Evolutionary conservation across 805 yeast genomes (phyloP), one percentile per base, ranked within the genome.

Genomic region (Candida anglica): DNA sequence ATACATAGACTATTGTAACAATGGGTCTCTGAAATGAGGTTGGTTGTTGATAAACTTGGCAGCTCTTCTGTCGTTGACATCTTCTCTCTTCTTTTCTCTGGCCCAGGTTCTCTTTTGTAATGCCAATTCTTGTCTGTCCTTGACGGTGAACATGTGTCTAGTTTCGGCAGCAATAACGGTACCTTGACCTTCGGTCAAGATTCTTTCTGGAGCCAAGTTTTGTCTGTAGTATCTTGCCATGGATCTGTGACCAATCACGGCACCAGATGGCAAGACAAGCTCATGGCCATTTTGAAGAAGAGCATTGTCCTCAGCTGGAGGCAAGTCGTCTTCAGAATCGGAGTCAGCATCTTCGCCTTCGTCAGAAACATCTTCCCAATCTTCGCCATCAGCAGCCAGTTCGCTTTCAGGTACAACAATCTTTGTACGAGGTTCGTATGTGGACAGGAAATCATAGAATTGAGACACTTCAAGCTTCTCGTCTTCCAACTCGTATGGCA

Each of bases 401-500:
- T 23, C 29, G 13, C 32, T 22, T 6, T 25, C 44, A n/a, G n/a
- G n/a, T n/a, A n/a, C n/a, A 8, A 27, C 38, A 1, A 18, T 37
- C 1, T 31, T 25, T 6, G 37, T 45, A 15, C 33, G 32, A 29
- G 56, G 57, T 8, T 61, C 69, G 48, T 79, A 79, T 1, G 88
- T 68, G 1, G 86, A 71, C 3, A 81, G 66, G 60, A 86, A 89
- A 53, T 91, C 96, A 53, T 93, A 93, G 52, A 82, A 93, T 26
- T 78, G 81, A 0, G 88, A 74, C 28, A 91, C 70, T 50, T 81
- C 83, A 30, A 79, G 71, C 50, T 79, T 79, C 50, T 93, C 95
- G 37, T 81, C 81, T 34, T 77, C 81, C 0, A 77, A 60, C 48
- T 93, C 98, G 58, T 84, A 93, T 1, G 98, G 97, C 40, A 93